These are phyloP conservation scores for Allium fistulosum DNA, from an alignment of 106 monocot species.

Conservation along the genomic window DNA sequence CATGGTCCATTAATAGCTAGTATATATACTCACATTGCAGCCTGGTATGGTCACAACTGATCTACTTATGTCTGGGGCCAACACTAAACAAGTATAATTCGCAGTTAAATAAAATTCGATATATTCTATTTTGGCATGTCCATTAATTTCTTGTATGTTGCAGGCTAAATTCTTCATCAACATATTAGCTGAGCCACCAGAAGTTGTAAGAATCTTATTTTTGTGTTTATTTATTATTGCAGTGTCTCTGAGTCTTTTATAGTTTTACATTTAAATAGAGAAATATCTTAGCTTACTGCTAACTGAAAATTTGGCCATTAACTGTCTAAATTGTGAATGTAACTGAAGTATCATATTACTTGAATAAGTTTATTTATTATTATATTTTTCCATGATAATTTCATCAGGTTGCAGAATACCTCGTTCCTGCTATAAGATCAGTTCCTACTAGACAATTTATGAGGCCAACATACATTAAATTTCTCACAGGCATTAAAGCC, in stretches of 20 bases:
- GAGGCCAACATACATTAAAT: constrained; percentile 80
- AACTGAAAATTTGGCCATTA: no score
- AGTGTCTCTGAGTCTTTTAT: no score
- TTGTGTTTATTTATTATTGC: background rate
- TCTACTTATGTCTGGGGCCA: constrained; percentile 98
- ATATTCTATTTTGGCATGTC: background rate
- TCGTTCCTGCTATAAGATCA: constrained; percentile 74
- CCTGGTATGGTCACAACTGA: constrained; percentile 99
- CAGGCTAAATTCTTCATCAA: constrained; percentile 99
- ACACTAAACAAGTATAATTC: constrained; percentile 72
- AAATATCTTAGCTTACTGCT: no score
- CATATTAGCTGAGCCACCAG: constrained; percentile 91
- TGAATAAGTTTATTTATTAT: no score
- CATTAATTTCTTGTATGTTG: constrained; percentile 6
- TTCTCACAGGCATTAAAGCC: constrained; percentile 93
- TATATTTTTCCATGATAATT: background rate
- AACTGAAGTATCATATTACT: no score
- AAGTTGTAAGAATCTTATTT: constrained; percentile 58
- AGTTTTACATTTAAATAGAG: no score
- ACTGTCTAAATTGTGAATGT: no score
- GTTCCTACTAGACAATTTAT: constrained; percentile 26
- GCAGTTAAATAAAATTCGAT: background rate
- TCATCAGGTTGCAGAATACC: constrained; percentile 84
- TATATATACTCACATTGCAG: constrained; percentile 33
- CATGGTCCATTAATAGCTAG: background rate